Base-by-base conservation (phyloP, 352 stramenopile species). In the Pythium guiyangense region DNA sequence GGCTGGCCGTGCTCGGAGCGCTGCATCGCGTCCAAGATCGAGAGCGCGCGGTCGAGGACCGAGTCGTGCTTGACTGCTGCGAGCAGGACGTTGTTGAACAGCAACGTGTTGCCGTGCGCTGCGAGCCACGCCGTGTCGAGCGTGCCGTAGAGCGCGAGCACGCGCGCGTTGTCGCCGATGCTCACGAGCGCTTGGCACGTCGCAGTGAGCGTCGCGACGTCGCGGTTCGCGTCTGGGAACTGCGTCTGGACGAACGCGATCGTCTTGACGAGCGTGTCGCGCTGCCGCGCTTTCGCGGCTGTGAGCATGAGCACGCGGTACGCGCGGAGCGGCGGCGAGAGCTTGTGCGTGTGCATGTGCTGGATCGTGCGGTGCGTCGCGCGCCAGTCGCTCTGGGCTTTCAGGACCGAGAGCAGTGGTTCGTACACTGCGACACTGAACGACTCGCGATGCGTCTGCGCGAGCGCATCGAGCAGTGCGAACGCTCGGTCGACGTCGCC, bases 281-380 rank as follows among this genome's bases (percentile, higher is more conserved):
- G 78, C 45, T 71, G 67, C 22, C 63, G 63, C 14, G 79, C 69
- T 57, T 76, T 75, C 2, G 67, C 75, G 3, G 72, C 61, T 6
- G 79, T 70, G 14, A 92, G 53, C 67, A 92, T 75, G 20, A 92
- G 66, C 45, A 84, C 66, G 50, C 73, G 79, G 54, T 88, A 85
- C 3, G 70, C 71, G 20, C 75, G 79, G 12, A 87, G 45, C 25
- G 76, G 66, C 2, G 80, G 79, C 4, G 68, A 40, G 20, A 89
- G 54, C 17, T 68, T 53, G 26, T 85, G 57, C 40, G 73, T 49
- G 54, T 88, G 71, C 81, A 92, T 88, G 53, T 89, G 77, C 39
- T 79, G 66, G 46, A 92, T 76, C 10, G 65, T 67, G 34, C 69
- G 61, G 34, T 86, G 76, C 2, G 74, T 73, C 43, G 58, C 73